A percentile compares a stretch with the other conserved stretches of the same genome.
Evolutionary conservation across 2,329 filamentous ascomycete species (phyloP).

Genomic region (Atkinsonella texensis): DNA sequence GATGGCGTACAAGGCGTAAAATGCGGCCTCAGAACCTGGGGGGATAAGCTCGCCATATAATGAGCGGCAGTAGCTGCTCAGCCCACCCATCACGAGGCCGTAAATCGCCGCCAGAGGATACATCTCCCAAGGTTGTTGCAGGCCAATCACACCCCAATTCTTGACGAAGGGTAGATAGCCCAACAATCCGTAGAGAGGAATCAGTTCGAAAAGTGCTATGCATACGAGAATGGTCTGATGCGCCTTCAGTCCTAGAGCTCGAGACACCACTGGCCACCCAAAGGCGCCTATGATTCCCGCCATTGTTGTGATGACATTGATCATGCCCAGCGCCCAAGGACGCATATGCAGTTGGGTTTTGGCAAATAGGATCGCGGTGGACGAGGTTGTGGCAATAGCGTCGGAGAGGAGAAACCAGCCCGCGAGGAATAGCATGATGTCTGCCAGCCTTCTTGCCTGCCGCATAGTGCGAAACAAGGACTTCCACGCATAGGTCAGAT

Average conservation of each 20-base stretch:
- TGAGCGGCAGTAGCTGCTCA: conserved; percentile 84
- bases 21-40: conserved; percentile 86
- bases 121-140: conserved; percentile 97
- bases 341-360: conserved; percentile 89
- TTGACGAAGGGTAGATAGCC: conserved; percentile 76
- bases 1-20: conserved; percentile 93
- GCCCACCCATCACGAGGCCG: conserved; percentile 84
- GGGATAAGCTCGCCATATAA: conserved; percentile 91
- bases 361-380: conserved; percentile 88
- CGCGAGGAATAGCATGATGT: conserved; percentile 66
- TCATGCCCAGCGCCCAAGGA: conserved; percentile 75
- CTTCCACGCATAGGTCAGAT: conserved; percentile 75
- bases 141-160: conserved; percentile 61
- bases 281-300: conserved; percentile 81
- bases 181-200: conserved; percentile 81
- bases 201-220: conserved; percentile 80
- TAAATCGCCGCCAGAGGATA: conserved; percentile 84
- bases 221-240: conserved; percentile 88
- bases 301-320: conserved; percentile 83
- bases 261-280: conserved; percentile 72
- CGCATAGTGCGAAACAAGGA: conserved; percentile 70
- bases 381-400: conserved; percentile 86
- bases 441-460: conserved; percentile 58
- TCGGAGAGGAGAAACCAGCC: conserved; percentile 95
- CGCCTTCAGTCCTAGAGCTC: conserved; percentile 55